These are phyloP conservation scores for Yamagishiella unicocca DNA, from an alignment of 139 green algal genomes.

Conservation along the genomic window DNA sequence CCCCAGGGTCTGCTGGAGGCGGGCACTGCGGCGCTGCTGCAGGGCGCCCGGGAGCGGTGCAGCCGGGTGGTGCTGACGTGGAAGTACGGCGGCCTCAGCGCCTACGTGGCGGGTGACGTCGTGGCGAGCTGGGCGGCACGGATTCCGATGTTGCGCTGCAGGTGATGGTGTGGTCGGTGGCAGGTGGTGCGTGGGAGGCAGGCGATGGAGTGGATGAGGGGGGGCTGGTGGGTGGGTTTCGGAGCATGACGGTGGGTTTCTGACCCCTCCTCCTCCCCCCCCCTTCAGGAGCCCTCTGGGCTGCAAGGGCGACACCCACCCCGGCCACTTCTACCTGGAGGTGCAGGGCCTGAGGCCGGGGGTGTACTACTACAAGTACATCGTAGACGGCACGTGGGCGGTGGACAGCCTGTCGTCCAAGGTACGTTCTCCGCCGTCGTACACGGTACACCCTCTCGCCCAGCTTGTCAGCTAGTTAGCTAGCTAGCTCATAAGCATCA, in stretches of 20 bases:
- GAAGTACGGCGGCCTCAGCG: slow-evolving; percentile 78
- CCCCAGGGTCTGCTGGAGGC: slow-evolving; percentile 56
- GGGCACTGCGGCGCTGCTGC: slow-evolving; percentile 64
- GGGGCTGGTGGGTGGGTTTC: not conserved
- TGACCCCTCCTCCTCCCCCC: not conserved
- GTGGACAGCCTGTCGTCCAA: slow-evolving; percentile 69
- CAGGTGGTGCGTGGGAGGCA: not conserved
- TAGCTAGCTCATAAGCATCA: too few relatives aligned
- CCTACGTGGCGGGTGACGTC: slow-evolving; percentile 79
- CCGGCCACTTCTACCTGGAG: slow-evolving; percentile 66
- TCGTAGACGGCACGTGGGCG: slow-evolving; percentile 82
- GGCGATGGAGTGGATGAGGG: not conserved
- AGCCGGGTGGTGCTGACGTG: slow-evolving; percentile 70
- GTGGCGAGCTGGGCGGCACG: slow-evolving; percentile 78
- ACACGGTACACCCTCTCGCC: too few relatives aligned
- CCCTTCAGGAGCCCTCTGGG: slow-evolving; percentile 29
- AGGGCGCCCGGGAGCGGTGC: slow-evolving; percentile 55
- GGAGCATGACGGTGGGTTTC: not conserved
- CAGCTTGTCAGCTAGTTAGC: too few relatives aligned
- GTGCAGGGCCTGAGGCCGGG: slow-evolving; percentile 74
- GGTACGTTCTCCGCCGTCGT: too few relatives aligned
- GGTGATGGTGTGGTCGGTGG: not conserved
- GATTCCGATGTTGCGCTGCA: slow-evolving; percentile 69
- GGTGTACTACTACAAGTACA: slow-evolving; percentile 85
- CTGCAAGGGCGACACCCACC: slow-evolving; percentile 49